A percentile compares a stretch with the other conserved stretches of the same genome.
Evolutionary conservation across 371 early-diverging fungal species (phyloP).

Genomic region (Syncephalastrum sp.): DNA sequence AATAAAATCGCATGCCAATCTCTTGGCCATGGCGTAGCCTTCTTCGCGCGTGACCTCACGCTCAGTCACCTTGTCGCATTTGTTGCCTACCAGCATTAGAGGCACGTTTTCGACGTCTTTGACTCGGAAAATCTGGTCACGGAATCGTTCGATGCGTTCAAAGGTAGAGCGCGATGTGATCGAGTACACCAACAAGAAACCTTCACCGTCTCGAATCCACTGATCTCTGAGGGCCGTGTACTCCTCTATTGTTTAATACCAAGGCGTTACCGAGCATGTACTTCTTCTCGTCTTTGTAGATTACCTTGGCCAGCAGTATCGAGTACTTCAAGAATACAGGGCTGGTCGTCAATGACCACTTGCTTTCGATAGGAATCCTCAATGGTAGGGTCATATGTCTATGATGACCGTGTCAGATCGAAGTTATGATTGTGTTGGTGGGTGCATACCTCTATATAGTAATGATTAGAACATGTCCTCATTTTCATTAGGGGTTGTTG

Average conservation of each 20-base stretch:
- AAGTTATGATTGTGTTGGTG: neutral
- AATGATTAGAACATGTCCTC: neutral
- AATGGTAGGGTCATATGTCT: conserved; percentile 95
- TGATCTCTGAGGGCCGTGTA: conserved; percentile 89
- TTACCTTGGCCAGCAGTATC: conserved; percentile 88
- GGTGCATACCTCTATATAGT: conserved; percentile 3
- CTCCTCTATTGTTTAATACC: conserved; percentile 53
- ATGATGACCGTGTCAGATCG: conserved; percentile 7
- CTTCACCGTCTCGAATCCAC: conserved; percentile 93
- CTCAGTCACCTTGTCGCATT: conserved; percentile 78
- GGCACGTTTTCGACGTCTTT: conserved; percentile 82
- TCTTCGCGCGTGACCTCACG: conserved; percentile 75
- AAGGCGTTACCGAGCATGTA: neutral
- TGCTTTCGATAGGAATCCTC: conserved; percentile 95
- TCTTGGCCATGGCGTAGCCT: conserved; percentile 18
- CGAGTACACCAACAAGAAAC: conserved; percentile 85
- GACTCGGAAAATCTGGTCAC: conserved; percentile 79
- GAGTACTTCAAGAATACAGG: conserved; percentile 90
- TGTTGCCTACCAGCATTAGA: conserved; percentile 91
- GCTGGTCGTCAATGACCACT: conserved; percentile 83
- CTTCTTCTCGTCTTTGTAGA: conserved; percentile 12
- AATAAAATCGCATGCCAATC: conserved; percentile 58
- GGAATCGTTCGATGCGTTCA: conserved; percentile 77
- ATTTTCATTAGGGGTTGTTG: neutral
- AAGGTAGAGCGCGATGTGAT: conserved; percentile 82